Conservation (phyloP, 257 asterid genomes). For the Solanum raphanifolium region DNA sequence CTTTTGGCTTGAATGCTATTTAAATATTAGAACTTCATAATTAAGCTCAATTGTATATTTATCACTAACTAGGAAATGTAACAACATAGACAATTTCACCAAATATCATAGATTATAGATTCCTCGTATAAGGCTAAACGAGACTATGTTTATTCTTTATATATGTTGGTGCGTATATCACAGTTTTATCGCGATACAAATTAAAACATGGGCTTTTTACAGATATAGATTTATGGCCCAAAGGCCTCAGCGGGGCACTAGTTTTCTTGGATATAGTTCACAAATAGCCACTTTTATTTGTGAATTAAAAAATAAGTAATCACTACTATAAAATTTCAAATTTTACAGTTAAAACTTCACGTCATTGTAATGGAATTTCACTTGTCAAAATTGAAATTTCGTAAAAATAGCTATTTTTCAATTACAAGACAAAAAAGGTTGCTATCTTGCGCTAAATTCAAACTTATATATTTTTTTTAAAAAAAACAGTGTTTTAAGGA, state of each 20-base stretch:
- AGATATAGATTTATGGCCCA: background rate
- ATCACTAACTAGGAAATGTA: background rate
- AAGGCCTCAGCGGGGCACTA: background rate
- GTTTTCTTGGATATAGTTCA: background rate
- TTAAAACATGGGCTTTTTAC: background rate
- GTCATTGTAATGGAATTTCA: background rate
- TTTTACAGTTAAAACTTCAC: background rate
- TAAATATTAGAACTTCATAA: background rate
- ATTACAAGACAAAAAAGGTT: background rate
- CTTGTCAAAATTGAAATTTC: background rate
- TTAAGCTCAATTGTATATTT: background rate
- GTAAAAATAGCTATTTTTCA: background rate
- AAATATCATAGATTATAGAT: background rate
- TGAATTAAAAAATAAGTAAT: background rate
- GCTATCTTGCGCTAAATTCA: background rate
- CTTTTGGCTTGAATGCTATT: background rate
- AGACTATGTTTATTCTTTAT: background rate
- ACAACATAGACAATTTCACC: background rate
- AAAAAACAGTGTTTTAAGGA: too few species aligned
- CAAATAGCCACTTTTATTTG: background rate
- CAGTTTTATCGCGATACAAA: background rate
- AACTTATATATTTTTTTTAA: background rate
- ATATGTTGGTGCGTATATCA: background rate
- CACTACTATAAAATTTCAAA: background rate
- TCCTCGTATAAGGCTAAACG: background rate